phyloP scores from a whole-genome alignment of 768 basidiomycete genomes.

The Psilocybe tampanensis region DNA sequence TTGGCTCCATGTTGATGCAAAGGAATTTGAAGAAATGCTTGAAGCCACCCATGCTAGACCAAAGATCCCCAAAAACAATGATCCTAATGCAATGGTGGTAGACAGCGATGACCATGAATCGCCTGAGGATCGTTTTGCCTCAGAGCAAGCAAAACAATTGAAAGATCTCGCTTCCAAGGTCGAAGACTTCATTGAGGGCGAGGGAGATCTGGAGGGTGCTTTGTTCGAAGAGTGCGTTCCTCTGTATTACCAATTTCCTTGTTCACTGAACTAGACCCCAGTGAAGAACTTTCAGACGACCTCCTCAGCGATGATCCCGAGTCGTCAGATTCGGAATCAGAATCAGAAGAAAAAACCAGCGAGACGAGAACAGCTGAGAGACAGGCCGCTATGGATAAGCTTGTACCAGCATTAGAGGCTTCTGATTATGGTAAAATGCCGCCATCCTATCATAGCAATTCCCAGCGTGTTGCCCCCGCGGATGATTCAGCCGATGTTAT shows the following conservation, averaged over 20 bases:
- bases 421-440: conserved; percentile 92
- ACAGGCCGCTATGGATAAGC: conserved; percentile 71
- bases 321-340: conserved; percentile 35
- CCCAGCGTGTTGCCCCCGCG: conserved; percentile 61
- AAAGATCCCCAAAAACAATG: conserved; percentile 16
- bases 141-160: conserved; percentile 69
- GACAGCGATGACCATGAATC: conserved; percentile 31
- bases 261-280: conserved; percentile 26
- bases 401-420: conserved; percentile 79
- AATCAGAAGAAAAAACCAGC: conserved; percentile 27
- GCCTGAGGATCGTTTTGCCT: conserved; percentile 54
- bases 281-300: conserved; percentile 73
- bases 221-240: conserved; percentile 82
- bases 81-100: conserved; percentile 51
- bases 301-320: conserved; percentile 55
- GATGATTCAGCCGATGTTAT: conserved; percentile 45
- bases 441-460: conserved; percentile 65
- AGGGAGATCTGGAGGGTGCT: conserved; percentile 90
- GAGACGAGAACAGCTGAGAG: conserved; percentile 40
- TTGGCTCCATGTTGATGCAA: conserved; percentile 84
- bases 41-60: conserved; percentile 40
- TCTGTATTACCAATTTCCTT: background rate
- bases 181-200: conserved; percentile 85
- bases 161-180: conserved; percentile 83
- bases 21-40: conserved; percentile 77